phyloP scores from a whole-genome alignment of 129 eudicot species.

The Chrysanthemum lavandulifolium region DNA sequence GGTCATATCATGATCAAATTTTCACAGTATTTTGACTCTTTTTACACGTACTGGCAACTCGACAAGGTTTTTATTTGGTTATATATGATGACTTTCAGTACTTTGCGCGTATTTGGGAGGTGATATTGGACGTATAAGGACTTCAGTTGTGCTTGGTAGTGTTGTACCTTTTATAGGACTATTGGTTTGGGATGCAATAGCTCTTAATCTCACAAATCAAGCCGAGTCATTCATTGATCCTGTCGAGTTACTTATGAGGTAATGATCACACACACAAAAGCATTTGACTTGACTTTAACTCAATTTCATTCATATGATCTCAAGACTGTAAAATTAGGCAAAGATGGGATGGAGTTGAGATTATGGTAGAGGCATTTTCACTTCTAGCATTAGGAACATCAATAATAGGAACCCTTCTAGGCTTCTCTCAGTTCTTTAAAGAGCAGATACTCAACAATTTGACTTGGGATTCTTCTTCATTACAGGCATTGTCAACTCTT shows the following conservation, averaged over 20 bases:
- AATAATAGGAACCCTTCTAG: slow-evolving; percentile 63
- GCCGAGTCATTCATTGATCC: slow-evolving; percentile 62
- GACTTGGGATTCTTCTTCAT: slow-evolving; percentile 28
- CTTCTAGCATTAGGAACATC: slow-evolving; percentile 91
- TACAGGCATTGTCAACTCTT: slow-evolving; percentile 39
- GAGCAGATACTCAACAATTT: slow-evolving; percentile 65
- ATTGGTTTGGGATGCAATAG: slow-evolving; percentile 73
- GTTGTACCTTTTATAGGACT: slow-evolving; percentile 66
- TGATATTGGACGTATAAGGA: slow-evolving; percentile 63
- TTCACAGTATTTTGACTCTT: no score
- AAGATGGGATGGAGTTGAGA: slow-evolving; percentile 70
- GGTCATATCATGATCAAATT: not conserved
- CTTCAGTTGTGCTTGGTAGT: slow-evolving; percentile 73
- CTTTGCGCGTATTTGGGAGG: slow-evolving; percentile 79
- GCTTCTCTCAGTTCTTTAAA: slow-evolving; percentile 83
- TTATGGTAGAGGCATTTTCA: slow-evolving; percentile 86
- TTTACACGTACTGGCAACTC: no score
- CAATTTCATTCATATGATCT: not conserved
- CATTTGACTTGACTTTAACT: slow-evolving; percentile 22
- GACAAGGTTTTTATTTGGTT: no score
- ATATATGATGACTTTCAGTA: slow-evolving; percentile 46
- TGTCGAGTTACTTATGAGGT: slow-evolving; percentile 73
- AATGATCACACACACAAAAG: slow-evolving; percentile 12
- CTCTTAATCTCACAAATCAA: slow-evolving; percentile 58
- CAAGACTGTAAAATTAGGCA: slow-evolving; percentile 36